phyloP scores from a whole-genome alignment of 2,329 filamentous ascomycete species.

The Ophiostoma triangulosporum region DNA sequence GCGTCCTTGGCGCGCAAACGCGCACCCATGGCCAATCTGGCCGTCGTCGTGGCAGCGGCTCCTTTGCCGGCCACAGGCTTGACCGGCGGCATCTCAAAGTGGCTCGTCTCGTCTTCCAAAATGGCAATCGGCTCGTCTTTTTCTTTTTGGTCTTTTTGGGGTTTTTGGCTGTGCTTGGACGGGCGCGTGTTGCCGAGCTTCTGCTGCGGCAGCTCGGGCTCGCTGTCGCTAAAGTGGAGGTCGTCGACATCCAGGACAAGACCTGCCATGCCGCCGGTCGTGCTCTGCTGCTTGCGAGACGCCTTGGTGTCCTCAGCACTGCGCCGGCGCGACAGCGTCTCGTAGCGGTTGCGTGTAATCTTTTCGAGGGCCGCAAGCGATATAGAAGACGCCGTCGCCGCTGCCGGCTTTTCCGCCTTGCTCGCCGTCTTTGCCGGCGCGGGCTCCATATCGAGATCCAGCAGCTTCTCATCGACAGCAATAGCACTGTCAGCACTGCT shows the following conservation, averaged over 20 bases:
- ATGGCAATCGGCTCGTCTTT: background rate
- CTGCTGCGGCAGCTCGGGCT: conserved; percentile 8
- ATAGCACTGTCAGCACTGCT: background rate
- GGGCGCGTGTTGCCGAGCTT: background rate
- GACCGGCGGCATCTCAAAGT: conserved; percentile 2
- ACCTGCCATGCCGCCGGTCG: background rate
- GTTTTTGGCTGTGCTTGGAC: background rate
- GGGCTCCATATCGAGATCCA: background rate
- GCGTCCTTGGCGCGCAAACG: background rate
- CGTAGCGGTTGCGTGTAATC: conserved; percentile 5
- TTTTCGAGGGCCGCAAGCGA: background rate
- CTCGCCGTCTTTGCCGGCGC: background rate
- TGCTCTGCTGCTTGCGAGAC: background rate
- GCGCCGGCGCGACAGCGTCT: conserved; percentile 7
- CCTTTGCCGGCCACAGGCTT: background rate
- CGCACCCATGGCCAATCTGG: background rate
- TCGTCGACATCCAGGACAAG: conserved; percentile 7
- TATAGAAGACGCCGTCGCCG: background rate
- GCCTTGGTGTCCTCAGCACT: background rate
- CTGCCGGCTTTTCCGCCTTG: background rate
- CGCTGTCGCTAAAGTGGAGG: background rate
- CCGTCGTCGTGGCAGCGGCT: background rate
- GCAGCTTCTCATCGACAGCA: background rate
- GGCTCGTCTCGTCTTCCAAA: conserved; percentile 8
- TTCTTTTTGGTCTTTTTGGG: no score